Base-by-base conservation (phyloP, 164 flowering plant species). In the Aristolochia contorta region DNA sequence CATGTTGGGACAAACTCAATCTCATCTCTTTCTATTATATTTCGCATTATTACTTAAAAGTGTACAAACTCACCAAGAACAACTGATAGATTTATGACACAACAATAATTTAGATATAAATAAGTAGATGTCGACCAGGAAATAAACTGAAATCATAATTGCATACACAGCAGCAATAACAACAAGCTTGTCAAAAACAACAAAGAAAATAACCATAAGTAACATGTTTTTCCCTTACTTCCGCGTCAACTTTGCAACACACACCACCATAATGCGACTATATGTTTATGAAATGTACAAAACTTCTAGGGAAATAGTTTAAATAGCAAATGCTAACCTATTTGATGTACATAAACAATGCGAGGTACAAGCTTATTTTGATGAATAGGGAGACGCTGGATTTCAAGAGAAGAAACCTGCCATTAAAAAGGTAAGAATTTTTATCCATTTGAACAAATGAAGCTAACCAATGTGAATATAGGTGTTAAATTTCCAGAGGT, bases 271-370 rank as follows among this genome's bases (percentile, higher is more conserved):
- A 47, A 15, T 15, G 47, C 18, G 46, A 23, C 27, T 10, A 54
- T 20, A 49, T 6, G 19, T 18, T 18, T 18, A 48, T 3, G 51
- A 49, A 49, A 20, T 49, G 6, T 16, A 18, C 20, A 49, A 18
- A 49, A 10, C 30, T 54, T 54, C 22, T 54, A 10, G 30, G 33
- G 18, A 21, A 59, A 51, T 16, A 18, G 37, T 23, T 32, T 16
- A 19, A n/a, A 56, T 51, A 67, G 47, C 19, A 20, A 24, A 57
- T 47, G 65, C 82, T 16, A 56, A 92, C 98, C 98, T 78, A 87
- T 83, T 75, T 92, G 98, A 58, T 87, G 83, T 61, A 89, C 77
- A 71, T 92, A 92, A 55, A 89, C 79, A 59, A 89, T 76, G 59
- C 79, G 70, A 46, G 93, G 89, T 55, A 57, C 65, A 72, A 55